phyloP scores from a whole-genome alignment of 2,329 filamentous ascomycete genomes.

The Acephala macrosclerotiorum region DNA sequence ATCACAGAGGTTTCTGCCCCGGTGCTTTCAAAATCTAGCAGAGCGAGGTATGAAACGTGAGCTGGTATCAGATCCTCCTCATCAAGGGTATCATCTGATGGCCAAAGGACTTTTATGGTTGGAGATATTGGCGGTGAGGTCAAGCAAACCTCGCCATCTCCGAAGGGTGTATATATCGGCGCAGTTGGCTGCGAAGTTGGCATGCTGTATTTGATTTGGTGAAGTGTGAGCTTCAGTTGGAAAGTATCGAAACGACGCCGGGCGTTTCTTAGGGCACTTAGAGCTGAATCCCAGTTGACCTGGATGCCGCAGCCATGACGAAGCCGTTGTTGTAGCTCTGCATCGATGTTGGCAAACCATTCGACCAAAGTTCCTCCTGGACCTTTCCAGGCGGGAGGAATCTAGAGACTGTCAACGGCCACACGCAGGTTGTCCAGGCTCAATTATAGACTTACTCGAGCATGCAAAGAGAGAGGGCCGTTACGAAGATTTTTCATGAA shows the following conservation, averaged over 20 bases:
- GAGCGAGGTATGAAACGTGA: neutral
- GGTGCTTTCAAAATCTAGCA: neutral
- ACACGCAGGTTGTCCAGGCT: neutral
- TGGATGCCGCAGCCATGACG: neutral
- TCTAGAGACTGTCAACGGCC: neutral
- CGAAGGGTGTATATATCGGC: neutral
- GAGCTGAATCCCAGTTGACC: neutral
- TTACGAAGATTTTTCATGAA: neutral
- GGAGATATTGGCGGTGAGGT: neutral
- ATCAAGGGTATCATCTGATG: neutral
- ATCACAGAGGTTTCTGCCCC: conserved; percentile 6
- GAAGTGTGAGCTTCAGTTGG: neutral
- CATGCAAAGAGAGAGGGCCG: neutral
- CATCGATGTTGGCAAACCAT: neutral
- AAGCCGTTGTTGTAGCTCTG: neutral
- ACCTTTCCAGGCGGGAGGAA: neutral
- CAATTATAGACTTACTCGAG: neutral
- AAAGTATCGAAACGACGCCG: neutral
- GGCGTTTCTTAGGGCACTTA: neutral
- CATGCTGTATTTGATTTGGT: conserved; percentile 2
- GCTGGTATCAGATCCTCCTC: neutral
- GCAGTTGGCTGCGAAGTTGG: neutral
- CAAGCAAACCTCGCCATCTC: neutral
- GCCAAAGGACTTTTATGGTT: neutral
- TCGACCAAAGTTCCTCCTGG: neutral